These are phyloP conservation scores for Metarhizium rileyi DNA, from an alignment of 2,329 filamentous ascomycete species.

Conservation along the genomic window DNA sequence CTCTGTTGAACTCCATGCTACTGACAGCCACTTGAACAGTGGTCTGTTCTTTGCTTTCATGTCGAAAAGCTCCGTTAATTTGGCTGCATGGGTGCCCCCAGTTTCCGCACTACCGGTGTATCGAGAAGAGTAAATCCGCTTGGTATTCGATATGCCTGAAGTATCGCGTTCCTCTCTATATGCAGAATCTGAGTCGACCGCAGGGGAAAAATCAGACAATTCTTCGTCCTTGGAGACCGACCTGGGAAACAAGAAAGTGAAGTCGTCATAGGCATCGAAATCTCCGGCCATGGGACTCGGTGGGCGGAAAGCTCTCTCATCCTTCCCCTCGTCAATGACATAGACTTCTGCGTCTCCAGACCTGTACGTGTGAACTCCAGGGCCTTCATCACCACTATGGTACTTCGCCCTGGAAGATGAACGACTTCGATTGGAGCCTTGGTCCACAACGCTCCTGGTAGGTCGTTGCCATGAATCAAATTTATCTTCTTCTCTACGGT, in stretches of 20 bases:
- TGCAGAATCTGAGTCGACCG: slow-evolving; percentile 14
- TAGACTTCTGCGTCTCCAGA: not conserved
- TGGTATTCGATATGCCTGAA: slow-evolving; percentile 10
- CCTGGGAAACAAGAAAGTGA: slow-evolving; percentile 15
- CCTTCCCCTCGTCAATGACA: not conserved
- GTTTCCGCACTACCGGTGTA: slow-evolving; percentile 30
- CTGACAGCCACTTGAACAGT: slow-evolving; percentile 33
- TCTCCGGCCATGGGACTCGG: slow-evolving; percentile 14
- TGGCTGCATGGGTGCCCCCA: slow-evolving; percentile 24
- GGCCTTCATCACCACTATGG: not conserved
- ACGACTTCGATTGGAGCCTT: not conserved
- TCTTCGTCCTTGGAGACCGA: slow-evolving; percentile 18
- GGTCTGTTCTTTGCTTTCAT: slow-evolving; percentile 20
- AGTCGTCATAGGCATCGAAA: slow-evolving; percentile 20
- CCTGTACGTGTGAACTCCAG: not conserved
- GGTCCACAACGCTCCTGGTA: not conserved
- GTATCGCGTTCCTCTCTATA: slow-evolving; percentile 9
- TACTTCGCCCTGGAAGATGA: not conserved
- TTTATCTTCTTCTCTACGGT: not conserved
- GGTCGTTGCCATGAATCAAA: not conserved
- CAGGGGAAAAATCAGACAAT: slow-evolving; percentile 17
- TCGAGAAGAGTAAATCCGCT: slow-evolving; percentile 21
- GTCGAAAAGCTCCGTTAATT: slow-evolving; percentile 26
- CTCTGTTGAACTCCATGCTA: not conserved
- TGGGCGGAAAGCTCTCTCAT: slow-evolving; percentile 2